These are phyloP conservation scores for Durusdinium trenchii DNA, from an alignment of 73 alveolate species.

Conservation along the genomic window DNA sequence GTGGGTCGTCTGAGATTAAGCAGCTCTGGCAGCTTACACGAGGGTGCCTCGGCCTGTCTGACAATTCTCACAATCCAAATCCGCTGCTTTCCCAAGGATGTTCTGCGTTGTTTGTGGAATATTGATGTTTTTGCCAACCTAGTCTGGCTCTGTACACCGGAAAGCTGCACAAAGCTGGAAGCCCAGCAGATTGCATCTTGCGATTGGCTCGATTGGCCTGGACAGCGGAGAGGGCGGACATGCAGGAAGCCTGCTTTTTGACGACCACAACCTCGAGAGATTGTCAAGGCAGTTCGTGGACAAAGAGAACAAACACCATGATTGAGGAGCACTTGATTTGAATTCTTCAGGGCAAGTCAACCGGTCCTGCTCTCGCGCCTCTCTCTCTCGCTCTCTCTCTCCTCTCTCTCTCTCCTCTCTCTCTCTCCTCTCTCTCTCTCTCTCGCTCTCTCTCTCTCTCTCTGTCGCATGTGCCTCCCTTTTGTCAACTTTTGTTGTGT, in stretches of 20 bases:
- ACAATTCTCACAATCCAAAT: not conserved
- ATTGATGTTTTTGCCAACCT: no score
- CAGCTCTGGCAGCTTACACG: not conserved
- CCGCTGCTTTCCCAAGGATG: not conserved
- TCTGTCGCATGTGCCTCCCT: no score
- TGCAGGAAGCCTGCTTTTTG: not conserved
- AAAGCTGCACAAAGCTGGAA: no score
- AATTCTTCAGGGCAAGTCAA: not conserved
- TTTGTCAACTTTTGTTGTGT: not conserved
- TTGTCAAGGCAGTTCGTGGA: not conserved
- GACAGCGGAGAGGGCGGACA: not conserved
- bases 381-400: not conserved
- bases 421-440: no score
- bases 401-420: not conserved
- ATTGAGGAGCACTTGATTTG: not conserved
- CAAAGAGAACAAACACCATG: not conserved
- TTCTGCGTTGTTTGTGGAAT: not conserved
- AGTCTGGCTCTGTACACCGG: no score
- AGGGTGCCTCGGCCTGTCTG: not conserved
- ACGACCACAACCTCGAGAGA: not conserved
- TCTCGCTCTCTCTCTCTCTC: no score
- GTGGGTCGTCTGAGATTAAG: not conserved
- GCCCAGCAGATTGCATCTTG: slow-evolving; percentile 31
- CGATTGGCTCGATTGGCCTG: slow-evolving; percentile 40
- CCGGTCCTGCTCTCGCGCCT: no score